A percentile compares a stretch with the other conserved stretches of the same genome.
Evolutionary conservation across 257 asterid genomes (phyloP).

Genomic region (Scutellaria galericulata): DNA sequence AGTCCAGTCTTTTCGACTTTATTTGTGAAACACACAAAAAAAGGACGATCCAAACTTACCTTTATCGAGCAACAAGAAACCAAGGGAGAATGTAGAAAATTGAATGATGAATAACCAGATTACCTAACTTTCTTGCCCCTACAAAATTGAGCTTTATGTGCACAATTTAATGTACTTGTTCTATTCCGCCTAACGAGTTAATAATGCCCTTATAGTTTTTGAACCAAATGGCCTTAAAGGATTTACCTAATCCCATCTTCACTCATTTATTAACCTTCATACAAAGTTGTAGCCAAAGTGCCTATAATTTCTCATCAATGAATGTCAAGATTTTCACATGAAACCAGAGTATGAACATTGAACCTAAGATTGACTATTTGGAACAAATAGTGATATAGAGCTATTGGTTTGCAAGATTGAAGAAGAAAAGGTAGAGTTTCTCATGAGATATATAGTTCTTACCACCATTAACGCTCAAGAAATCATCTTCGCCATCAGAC

Average conservation of each 20-base stretch:
- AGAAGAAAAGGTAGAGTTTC: background rate
- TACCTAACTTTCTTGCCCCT: background rate
- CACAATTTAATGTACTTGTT: background rate
- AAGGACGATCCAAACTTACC: background rate
- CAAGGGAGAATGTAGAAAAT: background rate
- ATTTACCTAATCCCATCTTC: background rate
- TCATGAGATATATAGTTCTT: slow-evolving; percentile 37
- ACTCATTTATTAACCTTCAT: background rate
- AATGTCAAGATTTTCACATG: background rate
- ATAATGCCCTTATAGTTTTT: too few species aligned
- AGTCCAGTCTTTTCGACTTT: background rate
- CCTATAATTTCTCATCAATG: background rate
- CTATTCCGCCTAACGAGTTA: too few species aligned
- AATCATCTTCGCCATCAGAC: slow-evolving; percentile 89
- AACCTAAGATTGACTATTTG: background rate
- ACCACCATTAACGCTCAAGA: slow-evolving; percentile 87
- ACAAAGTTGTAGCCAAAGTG: background rate
- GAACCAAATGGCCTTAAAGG: slow-evolving; percentile 7
- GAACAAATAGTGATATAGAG: background rate
- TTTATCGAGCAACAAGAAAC: background rate
- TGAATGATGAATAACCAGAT: background rate
- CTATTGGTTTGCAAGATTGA: background rate
- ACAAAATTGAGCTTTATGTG: background rate
- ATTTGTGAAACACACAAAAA: background rate
- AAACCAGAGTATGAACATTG: background rate